Evolutionary conservation across 305 asterid species (phyloP).

Genomic region (Solanum hybrid): DNA sequence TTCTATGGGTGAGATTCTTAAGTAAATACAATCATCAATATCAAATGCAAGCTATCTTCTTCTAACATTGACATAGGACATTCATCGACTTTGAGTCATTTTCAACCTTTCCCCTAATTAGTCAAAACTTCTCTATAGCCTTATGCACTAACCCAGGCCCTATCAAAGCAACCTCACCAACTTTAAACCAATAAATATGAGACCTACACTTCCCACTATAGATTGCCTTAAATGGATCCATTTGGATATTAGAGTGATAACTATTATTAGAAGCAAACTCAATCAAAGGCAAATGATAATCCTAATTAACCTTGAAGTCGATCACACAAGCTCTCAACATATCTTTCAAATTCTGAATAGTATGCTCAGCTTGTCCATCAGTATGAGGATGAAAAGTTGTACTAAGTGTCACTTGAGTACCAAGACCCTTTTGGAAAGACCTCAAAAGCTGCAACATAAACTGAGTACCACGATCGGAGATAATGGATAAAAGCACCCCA

Average conservation of each 20-base stretch:
- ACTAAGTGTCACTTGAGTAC: not conserved
- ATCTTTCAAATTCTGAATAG: not conserved
- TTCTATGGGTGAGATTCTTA: not conserved
- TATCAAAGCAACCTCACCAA: not conserved
- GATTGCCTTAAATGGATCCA: not conserved
- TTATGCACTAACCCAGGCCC: not conserved
- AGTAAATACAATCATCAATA: not conserved
- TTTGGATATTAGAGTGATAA: not conserved
- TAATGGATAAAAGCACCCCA: not conserved
- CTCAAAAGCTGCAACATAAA: too few relatives aligned
- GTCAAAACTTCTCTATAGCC: not conserved
- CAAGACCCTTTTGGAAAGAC: not conserved
- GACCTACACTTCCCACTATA: not conserved
- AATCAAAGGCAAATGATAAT: not conserved
- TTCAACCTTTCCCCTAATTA: not conserved
- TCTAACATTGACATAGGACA: not conserved
- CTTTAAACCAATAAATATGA: not conserved
- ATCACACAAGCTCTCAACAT: not conserved
- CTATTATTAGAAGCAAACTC: not conserved
- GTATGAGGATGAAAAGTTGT: not conserved
- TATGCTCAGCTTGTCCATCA: not conserved
- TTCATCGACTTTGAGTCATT: not conserved
- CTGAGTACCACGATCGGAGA: not conserved
- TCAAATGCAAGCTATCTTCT: not conserved
- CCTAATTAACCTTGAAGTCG: not conserved